Evolutionary conservation across 306 rosid species (phyloP), one percentile per base, ranked within the genome.

Genomic region (Purshia tridentata): DNA sequence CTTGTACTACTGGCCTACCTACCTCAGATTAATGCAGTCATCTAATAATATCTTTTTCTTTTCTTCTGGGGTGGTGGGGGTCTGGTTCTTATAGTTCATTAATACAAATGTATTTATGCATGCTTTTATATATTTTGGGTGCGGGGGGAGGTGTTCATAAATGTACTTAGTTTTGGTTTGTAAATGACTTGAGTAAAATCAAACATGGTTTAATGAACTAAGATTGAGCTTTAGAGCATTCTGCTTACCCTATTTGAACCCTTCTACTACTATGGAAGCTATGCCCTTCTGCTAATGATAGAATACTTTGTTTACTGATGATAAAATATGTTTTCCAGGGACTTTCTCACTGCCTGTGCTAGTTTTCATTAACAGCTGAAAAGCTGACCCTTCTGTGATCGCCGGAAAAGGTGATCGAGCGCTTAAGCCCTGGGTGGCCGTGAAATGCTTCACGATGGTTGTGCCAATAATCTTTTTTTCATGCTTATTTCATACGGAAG

Each of bases 371-470:
- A 56, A 22, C 20, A 42, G 39, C 35, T 29, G 35, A 29, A 29
- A 29, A 29, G 40, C 71, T 46, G 63, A 58, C 65, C 57, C 40
- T 55, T 46, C 29, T 59, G 65, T 72, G 70, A 51, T 79, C 79
- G 61, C 63, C 80, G 75, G 67, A 70, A 61, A 85, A 88, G 90
- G 93, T 80, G 88, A 88, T 71, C 93, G 93, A 88, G 73, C 93
- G 93, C 18, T 82, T 88, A 76, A 86, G 93, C 72, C 90, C 90
- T 88, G 93, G 90, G 90, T 88, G 72, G 84, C 88, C 61, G 51
- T 59, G 46, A 84, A 90, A 55, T 85, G 93, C 79, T 81, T 88
- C 76, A 55, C 78, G 61, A 88, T 88, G 88, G 93, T 88, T 48
- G 84, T 88, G 63, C 84, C 88, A 11, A 76, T 85, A 68, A 76